Evolutionary conservation across 2,329 filamentous ascomycete species (phyloP), one percentile per base, ranked within the genome.

Genomic region (Phyllachora maydis): DNA sequence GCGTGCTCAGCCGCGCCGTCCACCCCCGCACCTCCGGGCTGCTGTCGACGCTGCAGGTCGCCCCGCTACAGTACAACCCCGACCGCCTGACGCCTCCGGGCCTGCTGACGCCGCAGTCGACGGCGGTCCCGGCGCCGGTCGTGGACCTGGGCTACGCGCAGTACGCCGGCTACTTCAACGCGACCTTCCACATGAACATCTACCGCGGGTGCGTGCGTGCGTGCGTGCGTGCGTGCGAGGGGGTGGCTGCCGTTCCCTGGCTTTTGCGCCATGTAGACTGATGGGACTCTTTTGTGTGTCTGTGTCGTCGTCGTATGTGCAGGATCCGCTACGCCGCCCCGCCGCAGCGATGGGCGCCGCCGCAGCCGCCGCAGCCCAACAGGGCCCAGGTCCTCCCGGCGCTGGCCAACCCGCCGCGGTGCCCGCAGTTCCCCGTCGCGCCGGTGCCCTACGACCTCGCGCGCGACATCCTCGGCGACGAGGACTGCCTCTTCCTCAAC

Each of bases 161-260:
- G 12, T 20, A 20, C n/a, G 9, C n/a, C 9, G 19, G 19, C 6
- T 20, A 20, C 12, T 7, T 7, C 19, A 11, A 20, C n/a, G n/a
- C 19, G 6, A 11, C 19, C 9, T 7, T 7, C n/a, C 6, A 11
- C 6, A 9, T 20, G 6, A 20, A 20, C 19, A 20, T 20, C 6
- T 20, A 20, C n/a, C 19, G 19, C n/a, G 19, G 19, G 19, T 20
- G 12, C n/a, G n/a, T 11, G n/a, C n/a, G n/a, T n/a, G n/a, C n/a
- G n/a, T n/a, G n/a, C n/a, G n/a, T n/a, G n/a, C n/a, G n/a, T n/a
- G n/a, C n/a, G n/a, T n/a, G n/a, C n/a, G n/a, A n/a, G n/a, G n/a
- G n/a, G n/a, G n/a, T n/a, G n/a, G n/a, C n/a, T n/a, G n/a, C n/a
- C n/a, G n/a, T n/a, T n/a, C n/a, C n/a, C n/a, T n/a, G n/a, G n/a